These are phyloP conservation scores for Pythium grandisporangium DNA, from an alignment of 352 stramenopile genomes.

Conservation along the genomic window DNA sequence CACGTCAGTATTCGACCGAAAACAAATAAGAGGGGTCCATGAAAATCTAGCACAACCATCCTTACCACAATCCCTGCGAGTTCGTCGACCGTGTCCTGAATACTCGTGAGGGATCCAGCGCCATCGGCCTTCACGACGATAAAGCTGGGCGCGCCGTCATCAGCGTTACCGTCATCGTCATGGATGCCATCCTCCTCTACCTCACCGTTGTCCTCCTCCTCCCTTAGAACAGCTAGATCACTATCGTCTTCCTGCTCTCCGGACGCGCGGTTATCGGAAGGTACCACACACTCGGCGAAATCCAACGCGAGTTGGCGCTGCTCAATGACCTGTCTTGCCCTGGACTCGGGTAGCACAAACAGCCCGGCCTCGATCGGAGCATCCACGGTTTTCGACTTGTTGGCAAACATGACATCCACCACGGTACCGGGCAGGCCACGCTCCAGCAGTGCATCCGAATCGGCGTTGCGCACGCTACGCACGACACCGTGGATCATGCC, in stretches of 20 bases:
- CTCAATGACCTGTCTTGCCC: constrained; percentile 64
- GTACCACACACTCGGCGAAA: constrained; percentile 48
- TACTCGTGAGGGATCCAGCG: constrained; percentile 70
- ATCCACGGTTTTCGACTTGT: constrained; percentile 78
- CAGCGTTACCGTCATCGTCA: constrained; percentile 25
- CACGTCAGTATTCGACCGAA: no score
- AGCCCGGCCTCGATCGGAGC: constrained; percentile 76
- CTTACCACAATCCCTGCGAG: no score
- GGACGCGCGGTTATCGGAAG: no score
- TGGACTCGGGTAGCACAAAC: constrained; percentile 50
- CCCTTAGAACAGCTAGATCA: constrained; percentile 3
- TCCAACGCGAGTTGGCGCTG: constrained; percentile 65
- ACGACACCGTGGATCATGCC: constrained; percentile 82
- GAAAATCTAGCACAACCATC: no score
- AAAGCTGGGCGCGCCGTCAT: constrained; percentile 37
- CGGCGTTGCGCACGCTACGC: constrained; percentile 43
- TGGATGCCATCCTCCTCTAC: constrained; percentile 5
- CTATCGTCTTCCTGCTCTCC: constrained; percentile 8
- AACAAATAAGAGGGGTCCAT: no score
- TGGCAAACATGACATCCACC: constrained; percentile 73
- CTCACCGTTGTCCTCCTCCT: constrained; percentile 7
- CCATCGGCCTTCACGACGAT: constrained; percentile 79
- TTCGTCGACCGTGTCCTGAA: constrained; percentile 76
- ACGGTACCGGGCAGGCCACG: constrained; percentile 51
- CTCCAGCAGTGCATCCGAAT: constrained; percentile 39